phyloP scores from a whole-genome alignment of 2,329 filamentous ascomycete species.

The Lachnellula subtilissima region DNA sequence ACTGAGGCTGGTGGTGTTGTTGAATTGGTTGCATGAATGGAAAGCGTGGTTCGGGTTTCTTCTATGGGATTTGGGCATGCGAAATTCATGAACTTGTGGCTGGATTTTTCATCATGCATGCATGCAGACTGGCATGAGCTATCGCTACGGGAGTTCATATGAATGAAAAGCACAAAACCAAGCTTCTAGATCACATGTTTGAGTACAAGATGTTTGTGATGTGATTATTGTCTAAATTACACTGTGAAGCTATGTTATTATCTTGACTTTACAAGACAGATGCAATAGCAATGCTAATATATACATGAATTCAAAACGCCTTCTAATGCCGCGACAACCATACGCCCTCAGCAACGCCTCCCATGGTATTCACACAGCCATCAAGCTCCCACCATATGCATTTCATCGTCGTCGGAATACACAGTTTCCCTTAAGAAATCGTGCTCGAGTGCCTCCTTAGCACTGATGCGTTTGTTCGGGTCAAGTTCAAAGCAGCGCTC shows the following conservation, averaged over 20 bases:
- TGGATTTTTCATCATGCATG: neutral
- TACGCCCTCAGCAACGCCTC: constrained; percentile 12
- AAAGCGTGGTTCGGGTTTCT: constrained; percentile 4
- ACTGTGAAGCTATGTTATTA: constrained; percentile 13
- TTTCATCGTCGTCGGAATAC: constrained; percentile 44
- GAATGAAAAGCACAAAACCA: constrained; percentile 17
- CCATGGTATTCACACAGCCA: neutral
- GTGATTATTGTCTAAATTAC: constrained; percentile 10
- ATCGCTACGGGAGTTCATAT: constrained; percentile 19
- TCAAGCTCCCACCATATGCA: constrained; percentile 34
- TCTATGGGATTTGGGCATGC: constrained; percentile 2
- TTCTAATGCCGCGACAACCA: neutral
- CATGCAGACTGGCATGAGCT: constrained; percentile 5
- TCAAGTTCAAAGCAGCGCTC: constrained; percentile 71
- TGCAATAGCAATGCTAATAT: constrained; percentile 7
- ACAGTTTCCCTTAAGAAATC: constrained; percentile 59
- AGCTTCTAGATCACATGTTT: constrained; percentile 1
- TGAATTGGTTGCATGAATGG: constrained; percentile 76
- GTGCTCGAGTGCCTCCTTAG: constrained; percentile 67
- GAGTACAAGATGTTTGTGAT: neutral
- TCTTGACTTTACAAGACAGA: constrained; percentile 10
- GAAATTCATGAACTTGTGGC: constrained; percentile 3
- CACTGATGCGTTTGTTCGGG: constrained; percentile 67
- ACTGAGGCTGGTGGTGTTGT: constrained; percentile 94
- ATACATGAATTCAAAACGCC: constrained; percentile 16